Percentiles rank a stretch among this genome's conserved stretches.
These are phyloP conservation scores for Marasmius fiardii DNA, from an alignment of 1,284 basidiomycete genomes.

Conservation along the genomic window DNA sequence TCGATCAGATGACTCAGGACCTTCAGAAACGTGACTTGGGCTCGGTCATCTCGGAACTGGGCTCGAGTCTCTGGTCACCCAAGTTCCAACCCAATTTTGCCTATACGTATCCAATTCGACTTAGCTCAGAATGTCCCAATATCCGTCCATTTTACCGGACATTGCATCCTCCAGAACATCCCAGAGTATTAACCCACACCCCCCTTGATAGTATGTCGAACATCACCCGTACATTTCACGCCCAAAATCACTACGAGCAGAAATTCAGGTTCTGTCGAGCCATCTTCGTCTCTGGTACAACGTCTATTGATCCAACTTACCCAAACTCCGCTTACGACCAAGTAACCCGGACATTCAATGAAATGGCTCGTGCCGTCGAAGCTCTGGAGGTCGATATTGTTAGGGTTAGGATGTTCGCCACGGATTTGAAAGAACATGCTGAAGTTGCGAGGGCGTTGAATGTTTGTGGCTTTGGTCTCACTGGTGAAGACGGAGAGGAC, in stretches of 20 bases:
- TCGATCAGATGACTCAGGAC: too few species aligned
- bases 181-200: too few species aligned
- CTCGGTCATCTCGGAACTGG: too few species aligned
- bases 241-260: constrained; percentile 43
- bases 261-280: constrained; percentile 48
- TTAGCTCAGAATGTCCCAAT: too few species aligned
- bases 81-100: too few species aligned
- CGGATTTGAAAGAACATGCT: constrained; percentile 32
- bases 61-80: too few species aligned
- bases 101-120: too few species aligned
- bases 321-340: constrained; percentile 43
- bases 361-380: constrained; percentile 38
- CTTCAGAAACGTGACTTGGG: too few species aligned
- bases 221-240: constrained; percentile 21
- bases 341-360: constrained; percentile 36
- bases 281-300: constrained; percentile 51
- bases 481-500: background rate
- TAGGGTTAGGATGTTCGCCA: constrained; percentile 47
- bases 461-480: constrained; percentile 37
- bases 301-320: constrained; percentile 38
- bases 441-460: constrained; percentile 42
- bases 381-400: constrained; percentile 39
- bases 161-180: too few species aligned
- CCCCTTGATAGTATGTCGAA: too few species aligned
- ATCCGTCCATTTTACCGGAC: too few species aligned